Conservation (phyloP, 1,139 yeast genomes). For the Saccharomyces pastorianus region DNA sequence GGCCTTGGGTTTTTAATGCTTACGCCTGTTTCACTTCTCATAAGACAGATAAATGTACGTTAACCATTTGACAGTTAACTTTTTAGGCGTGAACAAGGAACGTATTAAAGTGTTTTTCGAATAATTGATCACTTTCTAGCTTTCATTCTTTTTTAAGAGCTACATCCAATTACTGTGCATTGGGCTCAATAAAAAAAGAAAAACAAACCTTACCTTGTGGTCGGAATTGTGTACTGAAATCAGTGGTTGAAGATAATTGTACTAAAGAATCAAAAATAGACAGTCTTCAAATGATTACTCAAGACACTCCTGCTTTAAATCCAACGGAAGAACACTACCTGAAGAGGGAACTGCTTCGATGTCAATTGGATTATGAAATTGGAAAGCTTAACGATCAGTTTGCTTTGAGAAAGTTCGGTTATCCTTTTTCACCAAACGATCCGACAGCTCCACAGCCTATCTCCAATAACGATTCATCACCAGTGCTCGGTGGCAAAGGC, state of each 20-base stretch:
- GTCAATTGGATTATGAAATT: constrained; percentile 56
- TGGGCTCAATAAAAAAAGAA: not conserved
- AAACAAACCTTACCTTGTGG: not conserved
- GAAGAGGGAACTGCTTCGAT: constrained; percentile 66
- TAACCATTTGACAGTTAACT: not conserved
- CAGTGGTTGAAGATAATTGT: not conserved
- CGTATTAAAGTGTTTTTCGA: not conserved
- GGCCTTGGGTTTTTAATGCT: not conserved
- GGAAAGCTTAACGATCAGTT: constrained; percentile 47
- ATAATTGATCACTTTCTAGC: not conserved
- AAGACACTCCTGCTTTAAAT: constrained; percentile 12
- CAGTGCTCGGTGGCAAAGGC: not conserved
- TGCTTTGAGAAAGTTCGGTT: constrained; percentile 60
- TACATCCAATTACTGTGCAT: not conserved
- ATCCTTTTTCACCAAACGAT: constrained; percentile 49
- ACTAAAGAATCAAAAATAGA: not conserved
- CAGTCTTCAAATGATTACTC: not conserved
- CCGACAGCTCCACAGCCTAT: constrained; percentile 14
- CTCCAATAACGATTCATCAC: not conserved
- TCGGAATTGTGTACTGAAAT: not conserved
- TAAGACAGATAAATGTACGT: too few species aligned
- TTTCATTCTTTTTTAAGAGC: not conserved
- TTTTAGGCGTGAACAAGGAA: not conserved
- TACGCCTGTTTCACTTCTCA: not conserved
- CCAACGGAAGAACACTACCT: constrained; percentile 74